Evolutionary conservation across 345 rosid species (phyloP).

Genomic region (Eucalyptus viminalis): DNA sequence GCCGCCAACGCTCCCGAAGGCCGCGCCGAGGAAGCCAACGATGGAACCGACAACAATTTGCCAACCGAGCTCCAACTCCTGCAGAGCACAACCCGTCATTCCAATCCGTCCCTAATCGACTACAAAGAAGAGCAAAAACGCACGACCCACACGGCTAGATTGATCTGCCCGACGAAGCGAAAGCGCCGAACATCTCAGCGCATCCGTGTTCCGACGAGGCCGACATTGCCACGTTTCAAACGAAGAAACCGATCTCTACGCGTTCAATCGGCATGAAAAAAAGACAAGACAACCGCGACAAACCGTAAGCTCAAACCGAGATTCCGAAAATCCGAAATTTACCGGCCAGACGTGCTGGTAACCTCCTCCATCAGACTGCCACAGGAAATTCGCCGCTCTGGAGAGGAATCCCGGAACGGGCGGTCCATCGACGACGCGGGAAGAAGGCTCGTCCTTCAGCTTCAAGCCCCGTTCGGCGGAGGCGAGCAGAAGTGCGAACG

Average conservation of each 20-base stretch:
- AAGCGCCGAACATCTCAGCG: not conserved
- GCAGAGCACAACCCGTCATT: not conserved
- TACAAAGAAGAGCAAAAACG: not conserved
- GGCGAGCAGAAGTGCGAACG: not conserved
- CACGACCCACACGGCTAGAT: not conserved
- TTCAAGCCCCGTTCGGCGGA: slow-evolving; percentile 10
- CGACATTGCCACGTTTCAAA: not conserved
- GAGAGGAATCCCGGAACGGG: not conserved
- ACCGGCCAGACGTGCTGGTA: slow-evolving; percentile 42
- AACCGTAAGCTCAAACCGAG: not conserved
- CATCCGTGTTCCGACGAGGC: not conserved
- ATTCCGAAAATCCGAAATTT: not conserved
- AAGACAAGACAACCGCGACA: not conserved
- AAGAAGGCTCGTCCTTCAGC: not conserved
- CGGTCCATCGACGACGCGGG: too few relatives aligned
- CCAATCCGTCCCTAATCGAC: not conserved
- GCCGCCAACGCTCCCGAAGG: slow-evolving; percentile 43
- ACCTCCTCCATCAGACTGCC: slow-evolving; percentile 9
- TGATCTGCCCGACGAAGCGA: not conserved
- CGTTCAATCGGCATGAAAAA: not conserved
- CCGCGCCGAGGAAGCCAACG: slow-evolving; percentile 37
- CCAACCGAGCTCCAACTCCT: slow-evolving; percentile 42
- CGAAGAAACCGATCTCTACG: not conserved
- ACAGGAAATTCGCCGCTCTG: slow-evolving; percentile 6
- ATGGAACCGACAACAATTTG: slow-evolving; percentile 21